Conservation (phyloP, 805 yeast species). For the Ogataea saltuana region DNA sequence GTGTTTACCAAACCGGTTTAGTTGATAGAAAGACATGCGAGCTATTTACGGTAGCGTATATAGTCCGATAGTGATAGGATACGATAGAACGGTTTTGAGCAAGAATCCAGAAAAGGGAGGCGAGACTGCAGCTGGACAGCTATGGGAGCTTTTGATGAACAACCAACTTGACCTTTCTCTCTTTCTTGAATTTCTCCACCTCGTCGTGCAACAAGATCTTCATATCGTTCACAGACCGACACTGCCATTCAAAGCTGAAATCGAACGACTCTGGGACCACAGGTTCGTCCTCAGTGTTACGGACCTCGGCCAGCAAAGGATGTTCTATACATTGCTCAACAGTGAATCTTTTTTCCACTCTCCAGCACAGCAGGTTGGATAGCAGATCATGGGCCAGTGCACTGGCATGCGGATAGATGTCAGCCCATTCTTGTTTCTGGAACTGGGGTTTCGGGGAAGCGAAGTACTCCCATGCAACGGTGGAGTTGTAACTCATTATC, state of each 20-base stretch:
- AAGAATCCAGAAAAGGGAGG: not conserved
- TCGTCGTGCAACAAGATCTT: slow-evolving; percentile 52
- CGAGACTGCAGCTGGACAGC: not conserved
- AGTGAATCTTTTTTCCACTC: slow-evolving; percentile 50
- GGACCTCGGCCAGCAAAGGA: slow-evolving; percentile 51
- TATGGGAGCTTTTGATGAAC: slow-evolving; percentile 10
- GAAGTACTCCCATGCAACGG: slow-evolving; percentile 48
- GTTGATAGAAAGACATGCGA: slow-evolving; percentile 3
- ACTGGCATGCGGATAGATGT: slow-evolving; percentile 64
- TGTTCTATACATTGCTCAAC: slow-evolving; percentile 62
- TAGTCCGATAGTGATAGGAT: slow-evolving; percentile 1
- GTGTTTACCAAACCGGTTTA: not conserved
- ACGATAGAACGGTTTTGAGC: slow-evolving; percentile 1
- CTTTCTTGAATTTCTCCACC: slow-evolving; percentile 49
- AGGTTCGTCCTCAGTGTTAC: slow-evolving; percentile 60
- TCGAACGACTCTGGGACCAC: slow-evolving; percentile 53
- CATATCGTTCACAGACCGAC: slow-evolving; percentile 43
- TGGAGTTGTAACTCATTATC: slow-evolving; percentile 44
- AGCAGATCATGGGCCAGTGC: slow-evolving; percentile 53
- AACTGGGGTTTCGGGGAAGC: slow-evolving; percentile 45
- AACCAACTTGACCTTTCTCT: slow-evolving; percentile 21
- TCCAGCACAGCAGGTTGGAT: slow-evolving; percentile 62
- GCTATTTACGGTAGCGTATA: slow-evolving; percentile 1
- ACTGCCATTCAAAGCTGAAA: slow-evolving; percentile 61
- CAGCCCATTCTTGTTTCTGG: slow-evolving; percentile 47